Conservation (phyloP, 345 rosid species). For the Viola odorata region DNA sequence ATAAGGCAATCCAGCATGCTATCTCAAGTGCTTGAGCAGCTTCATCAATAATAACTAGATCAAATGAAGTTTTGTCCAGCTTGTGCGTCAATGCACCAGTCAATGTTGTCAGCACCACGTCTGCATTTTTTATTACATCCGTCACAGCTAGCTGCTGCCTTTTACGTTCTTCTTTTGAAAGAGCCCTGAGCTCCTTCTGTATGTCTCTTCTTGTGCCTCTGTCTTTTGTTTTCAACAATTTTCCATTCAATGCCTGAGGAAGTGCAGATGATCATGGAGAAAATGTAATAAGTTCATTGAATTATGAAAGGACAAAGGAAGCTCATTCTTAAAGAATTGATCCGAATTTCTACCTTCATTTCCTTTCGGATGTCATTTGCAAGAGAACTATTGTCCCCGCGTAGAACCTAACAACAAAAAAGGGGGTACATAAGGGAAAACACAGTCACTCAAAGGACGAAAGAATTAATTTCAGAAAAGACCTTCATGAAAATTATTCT, state of each 20-base stretch:
- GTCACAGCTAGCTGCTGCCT: slow-evolving; percentile 93
- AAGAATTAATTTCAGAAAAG: neutral
- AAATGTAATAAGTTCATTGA: slow-evolving; percentile 1
- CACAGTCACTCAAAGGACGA: neutral
- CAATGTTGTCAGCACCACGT: slow-evolving; percentile 80
- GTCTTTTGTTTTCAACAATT: slow-evolving; percentile 77
- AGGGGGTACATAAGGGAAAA: slow-evolving; percentile 15
- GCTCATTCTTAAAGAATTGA: slow-evolving; percentile 1
- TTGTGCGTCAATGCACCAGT: slow-evolving; percentile 80
- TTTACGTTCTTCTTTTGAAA: slow-evolving; percentile 88
- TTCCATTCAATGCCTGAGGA: slow-evolving; percentile 67
- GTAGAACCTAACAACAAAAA: slow-evolving; percentile 50
- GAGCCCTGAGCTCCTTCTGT: slow-evolving; percentile 77
- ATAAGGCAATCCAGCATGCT: slow-evolving; percentile 89
- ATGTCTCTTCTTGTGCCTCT: slow-evolving; percentile 70
- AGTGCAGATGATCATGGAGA: slow-evolving; percentile 6
- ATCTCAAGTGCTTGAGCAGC: slow-evolving; percentile 99
- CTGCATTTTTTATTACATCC: slow-evolving; percentile 78
- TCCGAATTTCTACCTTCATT: slow-evolving; percentile 58
- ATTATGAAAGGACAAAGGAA: slow-evolving; percentile 2
- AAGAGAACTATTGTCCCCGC: slow-evolving; percentile 77
- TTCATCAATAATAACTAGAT: slow-evolving; percentile 94
- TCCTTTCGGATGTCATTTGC: slow-evolving; percentile 94
- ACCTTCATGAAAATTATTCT: neutral
- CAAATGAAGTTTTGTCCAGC: slow-evolving; percentile 64